Percentiles rank a stretch among this genome's conserved stretches.
Evolutionary conservation across 1,139 yeast genomes (phyloP).

Genomic region (Pneumocystis sp.): DNA sequence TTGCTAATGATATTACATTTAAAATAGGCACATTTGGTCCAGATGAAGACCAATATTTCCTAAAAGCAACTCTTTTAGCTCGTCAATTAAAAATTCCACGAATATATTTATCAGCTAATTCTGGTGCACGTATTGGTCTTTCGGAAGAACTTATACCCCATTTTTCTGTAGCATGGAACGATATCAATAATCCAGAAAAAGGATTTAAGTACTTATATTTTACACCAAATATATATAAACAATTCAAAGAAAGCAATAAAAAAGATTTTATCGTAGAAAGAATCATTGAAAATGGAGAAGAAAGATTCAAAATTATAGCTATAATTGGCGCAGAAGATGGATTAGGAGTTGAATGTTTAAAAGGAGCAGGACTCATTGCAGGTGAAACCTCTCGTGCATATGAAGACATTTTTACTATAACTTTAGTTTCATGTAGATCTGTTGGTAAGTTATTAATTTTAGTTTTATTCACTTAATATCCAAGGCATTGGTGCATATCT

Average conservation of each 20-base stretch:
- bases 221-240: slow-evolving; percentile 48
- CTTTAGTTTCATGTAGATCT: slow-evolving; percentile 93
- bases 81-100: slow-evolving; percentile 86
- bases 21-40: slow-evolving; percentile 99
- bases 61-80: slow-evolving; percentile 83
- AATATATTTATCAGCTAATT: slow-evolving; percentile 88
- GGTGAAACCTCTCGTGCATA: slow-evolving; percentile 97
- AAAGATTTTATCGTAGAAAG: slow-evolving; percentile 61
- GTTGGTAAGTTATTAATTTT: slow-evolving; percentile 42
- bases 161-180: slow-evolving; percentile 88
- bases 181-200: slow-evolving; percentile 53
- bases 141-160: slow-evolving; percentile 89
- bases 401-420: slow-evolving; percentile 89
- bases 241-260: slow-evolving; percentile 43
- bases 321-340: slow-evolving; percentile 93
- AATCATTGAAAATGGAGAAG: slow-evolving; percentile 71
- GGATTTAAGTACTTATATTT: slow-evolving; percentile 85
- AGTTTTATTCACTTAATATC: neutral
- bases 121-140: slow-evolving; percentile 97
- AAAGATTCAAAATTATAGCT: slow-evolving; percentile 63
- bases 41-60: slow-evolving; percentile 81
- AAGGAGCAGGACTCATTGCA: slow-evolving; percentile 95
- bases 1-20: slow-evolving; percentile 93
- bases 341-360: slow-evolving; percentile 92
- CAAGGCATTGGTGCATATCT: slow-evolving; percentile 75